Evolutionary conservation across 140 eudicot genomes (phyloP).

Genomic region (Flaveria floridana): DNA sequence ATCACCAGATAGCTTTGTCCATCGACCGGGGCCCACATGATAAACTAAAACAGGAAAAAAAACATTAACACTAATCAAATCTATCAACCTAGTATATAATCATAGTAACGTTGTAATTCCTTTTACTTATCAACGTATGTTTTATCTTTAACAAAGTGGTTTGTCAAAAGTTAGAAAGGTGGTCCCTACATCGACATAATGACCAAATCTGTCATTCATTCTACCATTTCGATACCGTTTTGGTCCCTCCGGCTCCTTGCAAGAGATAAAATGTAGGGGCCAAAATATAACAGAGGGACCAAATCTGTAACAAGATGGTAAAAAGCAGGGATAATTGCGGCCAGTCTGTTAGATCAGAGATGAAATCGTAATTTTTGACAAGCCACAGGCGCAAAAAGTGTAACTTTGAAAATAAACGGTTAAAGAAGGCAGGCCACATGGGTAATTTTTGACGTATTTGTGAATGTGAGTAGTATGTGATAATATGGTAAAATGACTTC

Average conservation of each 20-base stretch:
- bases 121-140: not conserved
- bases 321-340: not conserved
- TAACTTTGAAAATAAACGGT: not conserved
- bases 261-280: not conserved
- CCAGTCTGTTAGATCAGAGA: not conserved
- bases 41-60: conserved; percentile 48
- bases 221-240: not conserved
- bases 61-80: conserved; percentile 5
- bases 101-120: not conserved
- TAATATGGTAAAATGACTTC: too few species aligned
- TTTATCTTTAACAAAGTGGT: not conserved
- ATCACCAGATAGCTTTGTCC: conserved; percentile 92
- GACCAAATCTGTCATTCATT: not conserved
- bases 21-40: conserved; percentile 90
- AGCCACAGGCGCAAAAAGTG: not conserved
- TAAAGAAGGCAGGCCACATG: not conserved
- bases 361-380: not conserved
- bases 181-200: not conserved
- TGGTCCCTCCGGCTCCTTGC: not conserved
- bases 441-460: not conserved
- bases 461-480: too few species aligned
- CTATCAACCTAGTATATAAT: not conserved
- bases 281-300: not conserved
- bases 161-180: not conserved
- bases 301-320: not conserved